phyloP scores from a whole-genome alignment of 2,329 filamentous ascomycete genomes.

The Aspergillus pseudoterreus region DNA sequence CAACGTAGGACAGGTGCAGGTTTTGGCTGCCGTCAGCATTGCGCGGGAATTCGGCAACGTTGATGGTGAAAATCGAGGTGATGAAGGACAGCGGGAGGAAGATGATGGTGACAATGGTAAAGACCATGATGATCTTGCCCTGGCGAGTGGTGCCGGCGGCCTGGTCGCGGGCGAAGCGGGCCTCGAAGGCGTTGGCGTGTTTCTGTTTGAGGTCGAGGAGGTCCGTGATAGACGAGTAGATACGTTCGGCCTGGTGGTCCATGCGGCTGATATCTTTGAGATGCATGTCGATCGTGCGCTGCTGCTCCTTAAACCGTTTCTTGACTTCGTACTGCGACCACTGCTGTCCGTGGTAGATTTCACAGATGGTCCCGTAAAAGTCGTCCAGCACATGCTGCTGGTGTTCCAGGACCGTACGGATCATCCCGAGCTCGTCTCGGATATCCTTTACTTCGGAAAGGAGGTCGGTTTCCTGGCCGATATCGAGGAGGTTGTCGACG shows the following conservation, averaged over 20 bases:
- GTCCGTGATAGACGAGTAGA: constrained; percentile 59
- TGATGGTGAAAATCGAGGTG: constrained; percentile 54
- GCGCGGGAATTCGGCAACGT: constrained; percentile 48
- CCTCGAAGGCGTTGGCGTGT: constrained; percentile 65
- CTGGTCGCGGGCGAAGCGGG: constrained; percentile 55
- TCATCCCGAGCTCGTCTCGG: constrained; percentile 63
- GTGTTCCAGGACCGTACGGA: constrained; percentile 42
- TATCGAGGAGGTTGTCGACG: constrained; percentile 46
- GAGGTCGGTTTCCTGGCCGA: constrained; percentile 58
- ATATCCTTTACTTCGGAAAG: constrained; percentile 65
- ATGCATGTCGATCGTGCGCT: constrained; percentile 56
- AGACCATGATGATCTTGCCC: constrained; percentile 56
- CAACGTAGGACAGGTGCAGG: constrained; percentile 49
- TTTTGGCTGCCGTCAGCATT: constrained; percentile 24
- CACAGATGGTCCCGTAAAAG: constrained; percentile 34
- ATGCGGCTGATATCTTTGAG: constrained; percentile 60
- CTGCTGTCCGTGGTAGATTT: constrained; percentile 32
- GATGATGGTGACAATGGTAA: constrained; percentile 58
- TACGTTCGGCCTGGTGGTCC: constrained; percentile 59
- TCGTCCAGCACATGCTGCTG: constrained; percentile 34
- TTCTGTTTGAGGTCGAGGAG: constrained; percentile 67
- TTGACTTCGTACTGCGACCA: constrained; percentile 47
- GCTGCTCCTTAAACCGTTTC: constrained; percentile 55
- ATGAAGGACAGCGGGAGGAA: constrained; percentile 57
- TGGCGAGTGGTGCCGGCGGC: constrained; percentile 58